phyloP scores from a whole-genome alignment of 257 asterid genomes.

The Scutellaria galericulata region DNA sequence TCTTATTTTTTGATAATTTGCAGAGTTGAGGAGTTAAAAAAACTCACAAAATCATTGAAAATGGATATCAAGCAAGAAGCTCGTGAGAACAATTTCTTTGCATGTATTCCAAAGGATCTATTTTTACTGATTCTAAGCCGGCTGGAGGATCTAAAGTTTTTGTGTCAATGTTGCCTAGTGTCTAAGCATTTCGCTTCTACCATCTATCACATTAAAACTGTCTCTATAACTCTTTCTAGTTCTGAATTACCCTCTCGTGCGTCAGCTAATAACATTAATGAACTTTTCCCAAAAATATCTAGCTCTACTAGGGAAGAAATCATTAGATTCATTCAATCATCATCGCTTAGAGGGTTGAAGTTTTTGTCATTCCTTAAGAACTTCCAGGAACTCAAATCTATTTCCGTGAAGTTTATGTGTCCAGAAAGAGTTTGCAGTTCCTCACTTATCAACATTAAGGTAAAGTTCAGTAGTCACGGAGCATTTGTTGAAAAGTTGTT shows the following conservation, averaged over 20 bases:
- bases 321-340: conserved; percentile 24
- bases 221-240: conserved; percentile 27
- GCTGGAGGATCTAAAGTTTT: conserved; percentile 34
- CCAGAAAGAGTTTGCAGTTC: not conserved
- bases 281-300: conserved; percentile 7
- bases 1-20: not conserved
- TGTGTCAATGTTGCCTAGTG: conserved; percentile 38
- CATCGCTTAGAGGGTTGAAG: conserved; percentile 26
- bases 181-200: conserved; percentile 34
- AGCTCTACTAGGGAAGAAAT: conserved; percentile 23
- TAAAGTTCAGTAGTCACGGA: not conserved
- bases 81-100: conserved; percentile 9
- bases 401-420: conserved; percentile 36
- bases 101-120: conserved; percentile 32
- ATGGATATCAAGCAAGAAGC: conserved; percentile 1
- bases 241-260: conserved; percentile 11
- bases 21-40: not conserved
- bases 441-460: conserved; percentile 28
- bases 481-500: conserved; percentile 20
- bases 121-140: conserved; percentile 30
- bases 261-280: not conserved
- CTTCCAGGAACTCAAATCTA: conserved; percentile 34
- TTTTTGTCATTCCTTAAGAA: conserved; percentile 34
- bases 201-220: conserved; percentile 8
- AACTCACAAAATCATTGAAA: not conserved